phyloP scores from a whole-genome alignment of 2,329 filamentous ascomycete genomes.

The Fusarium sp. region DNA sequence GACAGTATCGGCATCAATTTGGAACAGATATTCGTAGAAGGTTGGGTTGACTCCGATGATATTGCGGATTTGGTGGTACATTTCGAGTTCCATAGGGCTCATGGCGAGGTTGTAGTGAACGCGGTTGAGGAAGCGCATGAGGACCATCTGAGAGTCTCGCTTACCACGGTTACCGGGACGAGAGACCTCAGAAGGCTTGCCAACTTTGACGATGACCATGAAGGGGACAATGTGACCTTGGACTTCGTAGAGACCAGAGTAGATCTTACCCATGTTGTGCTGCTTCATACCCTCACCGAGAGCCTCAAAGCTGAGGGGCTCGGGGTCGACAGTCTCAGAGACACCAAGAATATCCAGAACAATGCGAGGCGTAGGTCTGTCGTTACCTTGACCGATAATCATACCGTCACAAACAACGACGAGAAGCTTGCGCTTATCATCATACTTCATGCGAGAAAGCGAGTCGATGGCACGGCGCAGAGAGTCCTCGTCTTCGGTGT shows the following conservation, averaged over 20 bases:
- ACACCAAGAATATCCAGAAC: constrained; percentile 97
- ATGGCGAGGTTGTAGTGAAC: constrained; percentile 98
- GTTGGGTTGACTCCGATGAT: constrained; percentile 98
- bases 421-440: constrained; percentile 97
- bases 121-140: constrained; percentile 99
- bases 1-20: constrained; percentile 97
- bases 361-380: constrained; percentile 93
- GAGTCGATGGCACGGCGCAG: constrained; percentile 97
- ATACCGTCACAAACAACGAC: constrained; percentile 96
- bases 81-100: constrained; percentile 96
- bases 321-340: constrained; percentile 91
- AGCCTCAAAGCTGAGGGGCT: constrained; percentile 95
- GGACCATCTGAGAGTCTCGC: constrained; percentile 97
- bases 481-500: constrained; percentile 98
- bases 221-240: constrained; percentile 98
- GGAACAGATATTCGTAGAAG: constrained; percentile 96
- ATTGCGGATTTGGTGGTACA: constrained; percentile 98
- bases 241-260: constrained; percentile 97
- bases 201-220: constrained; percentile 95
- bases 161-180: constrained; percentile 98
- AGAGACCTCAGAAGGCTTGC: constrained; percentile 95
- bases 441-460: constrained; percentile 92
- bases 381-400: constrained; percentile 99
- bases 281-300: constrained; percentile 96
- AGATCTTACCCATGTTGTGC: constrained; percentile 99